Evolutionary conservation across 2,329 filamentous ascomycete species (phyloP).

Genomic region (Eutypa lata): DNA sequence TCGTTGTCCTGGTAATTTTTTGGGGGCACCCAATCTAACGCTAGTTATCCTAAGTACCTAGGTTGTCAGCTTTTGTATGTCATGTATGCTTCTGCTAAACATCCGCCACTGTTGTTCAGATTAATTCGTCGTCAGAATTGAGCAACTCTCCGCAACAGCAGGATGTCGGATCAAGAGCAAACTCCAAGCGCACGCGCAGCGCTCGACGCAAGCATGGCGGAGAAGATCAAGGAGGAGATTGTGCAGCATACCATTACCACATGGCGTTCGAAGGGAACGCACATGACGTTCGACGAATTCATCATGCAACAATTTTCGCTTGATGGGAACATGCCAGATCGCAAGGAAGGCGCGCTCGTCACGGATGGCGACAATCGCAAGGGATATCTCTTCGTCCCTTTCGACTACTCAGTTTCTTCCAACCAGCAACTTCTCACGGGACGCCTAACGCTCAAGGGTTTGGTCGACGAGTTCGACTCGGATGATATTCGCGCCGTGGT

Average conservation of each 20-base stretch:
- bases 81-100: too few relatives aligned
- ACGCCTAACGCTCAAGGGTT: neutral
- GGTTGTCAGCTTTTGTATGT: too few relatives aligned
- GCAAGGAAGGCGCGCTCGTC: neutral
- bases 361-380: neutral
- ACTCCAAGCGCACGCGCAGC: neutral
- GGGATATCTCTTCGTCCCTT: constrained; percentile 1
- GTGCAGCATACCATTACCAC: constrained; percentile 5
- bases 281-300: neutral
- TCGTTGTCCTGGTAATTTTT: too few relatives aligned
- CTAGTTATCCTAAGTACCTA: too few relatives aligned
- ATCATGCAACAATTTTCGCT: neutral
- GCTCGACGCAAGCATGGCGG: constrained; percentile 3
- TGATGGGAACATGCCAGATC: neutral
- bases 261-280: constrained; percentile 4
- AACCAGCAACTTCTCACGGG: constrained; percentile 2
- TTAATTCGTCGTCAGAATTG: too few relatives aligned
- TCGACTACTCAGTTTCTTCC: constrained; percentile 1
- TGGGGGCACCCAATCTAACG: too few relatives aligned
- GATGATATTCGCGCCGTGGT: constrained; percentile 1
- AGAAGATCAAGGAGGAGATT: constrained; percentile 5
- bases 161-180: neutral
- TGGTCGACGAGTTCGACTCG: neutral
- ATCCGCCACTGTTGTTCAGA: too few relatives aligned
- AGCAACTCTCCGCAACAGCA: neutral